Base-by-base conservation (phyloP, 768 basidiomycete genomes). In the Leccinum sublutescens region DNA sequence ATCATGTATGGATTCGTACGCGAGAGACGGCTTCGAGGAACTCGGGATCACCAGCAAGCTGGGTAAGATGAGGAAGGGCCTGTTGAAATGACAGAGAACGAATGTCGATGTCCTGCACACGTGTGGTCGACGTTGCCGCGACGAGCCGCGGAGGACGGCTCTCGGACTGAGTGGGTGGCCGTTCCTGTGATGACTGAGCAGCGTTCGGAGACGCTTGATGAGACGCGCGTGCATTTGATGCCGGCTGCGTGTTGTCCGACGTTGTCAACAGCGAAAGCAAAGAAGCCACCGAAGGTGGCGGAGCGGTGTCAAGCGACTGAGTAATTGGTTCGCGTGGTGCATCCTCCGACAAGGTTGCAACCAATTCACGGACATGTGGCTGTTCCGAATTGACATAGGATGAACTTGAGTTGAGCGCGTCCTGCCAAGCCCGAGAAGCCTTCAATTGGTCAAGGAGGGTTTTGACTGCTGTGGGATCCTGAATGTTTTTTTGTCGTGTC, bases 361-460 rank as follows among this genome's bases (percentile, higher is more conserved):
- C 31, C 19, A 59, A 65, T 58, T 54, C 59, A 43, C 58, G 52
- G 55, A 33, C 43, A 8, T 50, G 55, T 56, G 47, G 58, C 45
- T 50, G 55, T 27, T 53, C 57, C 36, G 60, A 40, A 11, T 10
- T 23, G 38, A 25, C 25, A 23, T 50, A 53, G 3, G 55, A 53
- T 19, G 67, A 36, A 23, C 40, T 55, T 45, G 67, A 52, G 52
- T 52, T 69, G 15, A 77, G 62, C 2, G 77, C 67, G 52, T 85
- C 78, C 65, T 86, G 82, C 89, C 88, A 92, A 23, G 85, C 87
- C 64, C 83, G 79, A 4, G 91, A 92, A 3, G 79, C 73, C 53
- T 83, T 78, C 12, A 93, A 77, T 62, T 83, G 82, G 55, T 91
- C 87, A 17, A 94, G 80, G 25, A 93, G 79, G 27, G 88, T 85